These are phyloP conservation scores for Stropharia rugosoannulata DNA, from an alignment of 768 basidiomycete species.

Conservation along the genomic window DNA sequence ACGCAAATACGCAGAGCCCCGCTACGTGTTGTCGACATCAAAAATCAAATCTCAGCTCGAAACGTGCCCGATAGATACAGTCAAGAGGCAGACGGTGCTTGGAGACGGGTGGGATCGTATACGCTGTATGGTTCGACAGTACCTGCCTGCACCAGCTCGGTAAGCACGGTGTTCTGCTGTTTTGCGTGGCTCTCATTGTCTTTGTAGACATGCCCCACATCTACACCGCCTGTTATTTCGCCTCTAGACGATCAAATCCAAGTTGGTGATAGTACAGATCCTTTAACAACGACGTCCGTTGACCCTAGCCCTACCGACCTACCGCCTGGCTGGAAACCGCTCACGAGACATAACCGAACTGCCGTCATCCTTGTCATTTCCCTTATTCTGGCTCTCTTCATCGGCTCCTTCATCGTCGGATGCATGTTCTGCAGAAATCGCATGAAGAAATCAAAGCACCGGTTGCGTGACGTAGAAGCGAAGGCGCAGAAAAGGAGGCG, in stretches of 20 bases:
- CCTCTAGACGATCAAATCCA: constrained; percentile 34
- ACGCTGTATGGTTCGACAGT: constrained; percentile 73
- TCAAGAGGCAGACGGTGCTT: constrained; percentile 51
- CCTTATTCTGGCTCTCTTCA: constrained; percentile 59
- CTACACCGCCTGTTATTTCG: constrained; percentile 22
- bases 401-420: constrained; percentile 58
- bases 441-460: constrained; percentile 24
- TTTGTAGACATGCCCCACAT: constrained; percentile 12
- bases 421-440: constrained; percentile 62
- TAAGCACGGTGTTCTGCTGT: constrained; percentile 12
- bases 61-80: constrained; percentile 56
- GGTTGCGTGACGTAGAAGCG: constrained; percentile 52
- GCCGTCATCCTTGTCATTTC: constrained; percentile 56
- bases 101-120: constrained; percentile 56
- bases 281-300: constrained; percentile 18
- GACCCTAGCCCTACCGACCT: constrained; percentile 37
- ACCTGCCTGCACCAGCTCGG: constrained; percentile 36
- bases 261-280: constrained; percentile 17
- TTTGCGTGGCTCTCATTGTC: constrained; percentile 1
- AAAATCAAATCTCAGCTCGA: constrained; percentile 10
- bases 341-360: constrained; percentile 30
- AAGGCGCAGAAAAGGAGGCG: constrained; percentile 30
- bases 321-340: constrained; percentile 53
- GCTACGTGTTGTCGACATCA: background rate
- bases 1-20: constrained; percentile 1